Base-by-base conservation (phyloP, 2,329 filamentous ascomycete genomes). In the Apiospora aurea region DNA sequence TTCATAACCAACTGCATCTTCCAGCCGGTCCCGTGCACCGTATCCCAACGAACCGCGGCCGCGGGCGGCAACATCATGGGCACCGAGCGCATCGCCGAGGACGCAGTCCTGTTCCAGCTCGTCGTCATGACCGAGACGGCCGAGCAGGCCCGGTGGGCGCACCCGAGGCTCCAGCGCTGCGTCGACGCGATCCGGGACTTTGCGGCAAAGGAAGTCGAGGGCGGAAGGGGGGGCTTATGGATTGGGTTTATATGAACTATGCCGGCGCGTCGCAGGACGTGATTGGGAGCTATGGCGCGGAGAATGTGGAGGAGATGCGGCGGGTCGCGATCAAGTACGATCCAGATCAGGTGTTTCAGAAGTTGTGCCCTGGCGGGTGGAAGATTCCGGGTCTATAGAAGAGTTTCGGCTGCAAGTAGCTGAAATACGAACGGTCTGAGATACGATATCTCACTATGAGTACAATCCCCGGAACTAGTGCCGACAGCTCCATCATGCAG, bases 51-150 rank as follows among this genome's bases (percentile, higher is more conserved):
- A 13, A 82, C 81, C 38, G 73, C 73, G 4, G 78, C 77, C 41
- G 80, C 78, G 69, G 82, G 84, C 38, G 82, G 82, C 49, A 84
- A 83, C 73, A 79, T 85, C 66, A 77, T 85, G 44, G 81, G 81
- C 5, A 75, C 85, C 18, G 80, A 81, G 75, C 79, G 70, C 10
- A 72, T 77, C 74, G 76, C 78, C 46, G 80, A 79, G 44, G 80
- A 80, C 71, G 78, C 78, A 13, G 71, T 80, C 51, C 73, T 78
- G 38, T 81, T 79, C 76, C 78, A 79, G 34, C 71, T 75, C 26
- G 74, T 77, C 74, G 74, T 78, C 46, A 79, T 79, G 71, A 76
- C 81, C 43, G 78, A 77, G 72, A 78, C 77, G 53, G 78, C 75
- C 2, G 78, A 80, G 61, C 70, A 75, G 34, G 73, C n/a, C 11